Percentiles rank a stretch among this genome's conserved stretches.
Evolutionary conservation across 202 grass and related monocot genomes (phyloP).

Genomic region (Schoenoplectus triqueter): DNA sequence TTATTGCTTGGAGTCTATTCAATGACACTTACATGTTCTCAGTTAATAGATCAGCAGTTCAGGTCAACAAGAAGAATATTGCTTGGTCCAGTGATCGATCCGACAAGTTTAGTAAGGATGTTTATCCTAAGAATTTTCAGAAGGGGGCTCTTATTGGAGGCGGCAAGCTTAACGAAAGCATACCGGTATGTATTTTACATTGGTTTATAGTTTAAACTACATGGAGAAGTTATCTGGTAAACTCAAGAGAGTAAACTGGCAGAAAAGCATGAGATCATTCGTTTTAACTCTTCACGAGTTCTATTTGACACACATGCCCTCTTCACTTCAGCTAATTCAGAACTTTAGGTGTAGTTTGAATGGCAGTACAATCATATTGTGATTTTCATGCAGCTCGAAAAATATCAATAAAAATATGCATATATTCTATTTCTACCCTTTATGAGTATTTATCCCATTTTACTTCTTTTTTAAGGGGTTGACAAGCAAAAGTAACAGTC

Average conservation of each 20-base stretch:
- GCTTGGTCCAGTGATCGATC: constrained; percentile 81
- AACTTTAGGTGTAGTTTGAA: background rate
- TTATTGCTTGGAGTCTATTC: constrained; percentile 91
- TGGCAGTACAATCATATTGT: no score
- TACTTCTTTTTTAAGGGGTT: background rate
- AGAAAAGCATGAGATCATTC: no score
- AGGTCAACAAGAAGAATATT: constrained; percentile 86
- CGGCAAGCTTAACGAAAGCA: constrained; percentile 73
- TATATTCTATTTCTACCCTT: background rate
- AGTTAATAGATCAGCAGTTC: constrained; percentile 46
- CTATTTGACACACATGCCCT: background rate
- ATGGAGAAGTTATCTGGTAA: background rate
- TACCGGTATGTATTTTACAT: constrained; percentile 56
- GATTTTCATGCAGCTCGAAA: no score
- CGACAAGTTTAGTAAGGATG: constrained; percentile 69
- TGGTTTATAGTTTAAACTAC: constrained; percentile 24
- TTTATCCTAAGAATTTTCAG: constrained; percentile 96
- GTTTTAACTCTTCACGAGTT: background rate
- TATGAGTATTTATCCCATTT: background rate
- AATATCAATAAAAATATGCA: no score
- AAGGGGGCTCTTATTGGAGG: constrained; percentile 69
- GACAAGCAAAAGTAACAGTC: background rate
- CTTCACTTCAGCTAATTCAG: background rate
- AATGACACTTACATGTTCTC: constrained; percentile 75
- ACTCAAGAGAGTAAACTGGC: background rate